Percentiles rank a stretch among this genome's conserved stretches.
Evolutionary conservation across 306 rosid species (phyloP).

Genomic region (Cucumis cinereus): DNA sequence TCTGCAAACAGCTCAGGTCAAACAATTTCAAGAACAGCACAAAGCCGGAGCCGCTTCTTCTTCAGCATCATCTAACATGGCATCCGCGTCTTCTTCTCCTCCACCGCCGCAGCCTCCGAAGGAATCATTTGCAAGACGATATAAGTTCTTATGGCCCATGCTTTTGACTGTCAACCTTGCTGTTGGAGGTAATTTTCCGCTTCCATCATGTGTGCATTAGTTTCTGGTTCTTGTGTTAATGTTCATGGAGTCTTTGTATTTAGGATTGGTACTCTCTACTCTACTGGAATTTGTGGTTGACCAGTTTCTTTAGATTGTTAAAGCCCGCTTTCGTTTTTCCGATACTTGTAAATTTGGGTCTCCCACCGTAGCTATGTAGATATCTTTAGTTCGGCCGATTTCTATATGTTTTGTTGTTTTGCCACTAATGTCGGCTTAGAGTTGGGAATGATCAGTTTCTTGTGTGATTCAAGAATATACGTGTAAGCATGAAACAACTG

Average conservation of each 20-base stretch:
- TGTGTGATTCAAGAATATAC: not conserved
- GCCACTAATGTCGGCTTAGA: not conserved
- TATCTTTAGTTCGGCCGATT: not conserved
- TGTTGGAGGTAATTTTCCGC: slow-evolving; percentile 53
- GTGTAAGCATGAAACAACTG: not conserved
- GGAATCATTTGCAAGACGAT: slow-evolving; percentile 65
- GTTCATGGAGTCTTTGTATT: not conserved
- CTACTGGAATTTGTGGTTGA: not conserved
- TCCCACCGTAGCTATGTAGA: not conserved
- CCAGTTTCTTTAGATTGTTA: not conserved
- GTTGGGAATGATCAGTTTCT: not conserved
- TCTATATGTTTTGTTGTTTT: not conserved
- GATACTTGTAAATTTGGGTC: not conserved
- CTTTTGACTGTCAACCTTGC: slow-evolving; percentile 74
- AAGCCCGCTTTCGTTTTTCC: not conserved
- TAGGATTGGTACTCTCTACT: not conserved
- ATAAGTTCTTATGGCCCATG: slow-evolving; percentile 72
- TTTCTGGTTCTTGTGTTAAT: not conserved
- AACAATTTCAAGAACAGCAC: slow-evolving; percentile 41
- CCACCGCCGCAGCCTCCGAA: slow-evolving; percentile 41
- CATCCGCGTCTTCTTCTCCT: slow-evolving; percentile 18
- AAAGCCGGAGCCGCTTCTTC: slow-evolving; percentile 25
- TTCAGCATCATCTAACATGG: slow-evolving; percentile 18
- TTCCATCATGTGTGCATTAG: not conserved
- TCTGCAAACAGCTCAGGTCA: slow-evolving; percentile 28